phyloP scores from a whole-genome alignment of 805 yeast species.

The Ogataea saltuana region DNA sequence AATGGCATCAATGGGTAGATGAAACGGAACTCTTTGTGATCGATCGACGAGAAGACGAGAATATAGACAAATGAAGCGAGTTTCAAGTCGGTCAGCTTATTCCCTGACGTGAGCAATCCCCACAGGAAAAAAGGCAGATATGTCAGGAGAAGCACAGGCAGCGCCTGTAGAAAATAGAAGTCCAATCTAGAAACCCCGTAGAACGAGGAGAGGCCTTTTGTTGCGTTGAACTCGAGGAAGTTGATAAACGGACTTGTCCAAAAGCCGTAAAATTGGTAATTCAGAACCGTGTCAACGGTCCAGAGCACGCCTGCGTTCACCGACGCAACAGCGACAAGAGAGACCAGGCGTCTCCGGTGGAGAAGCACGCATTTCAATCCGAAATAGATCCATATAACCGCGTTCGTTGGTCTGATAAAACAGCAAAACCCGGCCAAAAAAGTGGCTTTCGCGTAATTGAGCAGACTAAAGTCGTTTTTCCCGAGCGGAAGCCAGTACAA shows the following conservation, averaged over 20 bases:
- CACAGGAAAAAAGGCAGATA: conserved; percentile 60
- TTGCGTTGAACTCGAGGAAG: conserved; percentile 76
- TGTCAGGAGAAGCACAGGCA: conserved; percentile 73
- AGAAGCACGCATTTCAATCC: conserved; percentile 42
- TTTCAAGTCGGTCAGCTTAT: conserved; percentile 25
- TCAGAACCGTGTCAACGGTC: conserved; percentile 45
- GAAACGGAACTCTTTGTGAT: conserved; percentile 91
- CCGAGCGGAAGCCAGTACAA: conserved; percentile 59
- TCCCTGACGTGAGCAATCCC: conserved; percentile 36
- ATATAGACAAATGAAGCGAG: conserved; percentile 43
- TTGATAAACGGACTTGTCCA: conserved; percentile 63
- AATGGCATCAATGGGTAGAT: conserved; percentile 83
- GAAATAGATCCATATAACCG: conserved; percentile 67
- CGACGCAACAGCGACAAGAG: conserved; percentile 9
- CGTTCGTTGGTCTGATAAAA: conserved; percentile 83
- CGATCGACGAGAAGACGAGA: conserved; percentile 58
- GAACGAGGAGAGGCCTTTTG: conserved; percentile 70
- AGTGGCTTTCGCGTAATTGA: conserved; percentile 27
- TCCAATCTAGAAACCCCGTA: conserved; percentile 87
- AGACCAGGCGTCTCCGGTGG: conserved; percentile 6
- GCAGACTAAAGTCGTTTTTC: neutral
- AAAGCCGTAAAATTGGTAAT: conserved; percentile 58
- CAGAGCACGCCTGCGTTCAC: conserved; percentile 29
- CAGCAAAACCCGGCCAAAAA: conserved; percentile 61
- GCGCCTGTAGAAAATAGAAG: conserved; percentile 78